These are phyloP conservation scores for Warburgia ugandensis DNA, from an alignment of 164 flowering plant species.

Conservation along the genomic window DNA sequence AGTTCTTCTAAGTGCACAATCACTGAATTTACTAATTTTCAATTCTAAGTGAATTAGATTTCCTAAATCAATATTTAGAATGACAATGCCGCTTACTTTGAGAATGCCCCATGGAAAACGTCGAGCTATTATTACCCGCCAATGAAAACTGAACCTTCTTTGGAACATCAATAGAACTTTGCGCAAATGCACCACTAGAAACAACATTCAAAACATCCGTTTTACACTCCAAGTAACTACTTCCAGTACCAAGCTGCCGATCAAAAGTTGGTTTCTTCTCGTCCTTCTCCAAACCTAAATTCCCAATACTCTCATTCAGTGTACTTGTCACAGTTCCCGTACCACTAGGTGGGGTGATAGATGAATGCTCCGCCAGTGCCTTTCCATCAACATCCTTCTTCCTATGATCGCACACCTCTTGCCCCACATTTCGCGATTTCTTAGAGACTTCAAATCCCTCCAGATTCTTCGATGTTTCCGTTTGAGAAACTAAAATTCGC, in stretches of 20 bases:
- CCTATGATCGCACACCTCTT: background rate
- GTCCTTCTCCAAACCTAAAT: conserved; percentile 16
- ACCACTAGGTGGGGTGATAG: conserved; percentile 38
- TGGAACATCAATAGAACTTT: conserved; percentile 18
- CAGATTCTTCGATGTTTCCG: conserved; percentile 24
- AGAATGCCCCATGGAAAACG: conserved; percentile 11
- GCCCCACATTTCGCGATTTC: background rate
- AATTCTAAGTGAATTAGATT: background rate
- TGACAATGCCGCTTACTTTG: conserved; percentile 37
- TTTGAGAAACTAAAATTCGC: conserved; percentile 42
- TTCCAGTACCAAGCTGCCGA: conserved; percentile 10
- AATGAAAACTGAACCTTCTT: conserved; percentile 46
- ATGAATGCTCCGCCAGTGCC: conserved; percentile 27
- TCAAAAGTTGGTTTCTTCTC: conserved; percentile 6
- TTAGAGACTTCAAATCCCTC: background rate
- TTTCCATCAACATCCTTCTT: background rate
- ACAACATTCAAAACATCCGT: background rate
- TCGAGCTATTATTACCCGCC: conserved; percentile 5
- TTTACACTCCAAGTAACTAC: background rate
- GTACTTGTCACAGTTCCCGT: conserved; percentile 29
- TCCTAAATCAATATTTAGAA: background rate
- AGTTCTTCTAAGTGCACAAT: no score
- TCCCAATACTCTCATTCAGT: conserved; percentile 21
- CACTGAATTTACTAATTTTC: background rate
- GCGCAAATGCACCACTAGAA: background rate